Base-by-base conservation (phyloP, 2,329 filamentous ascomycete genomes). In the Ascochyta rabiei region DNA sequence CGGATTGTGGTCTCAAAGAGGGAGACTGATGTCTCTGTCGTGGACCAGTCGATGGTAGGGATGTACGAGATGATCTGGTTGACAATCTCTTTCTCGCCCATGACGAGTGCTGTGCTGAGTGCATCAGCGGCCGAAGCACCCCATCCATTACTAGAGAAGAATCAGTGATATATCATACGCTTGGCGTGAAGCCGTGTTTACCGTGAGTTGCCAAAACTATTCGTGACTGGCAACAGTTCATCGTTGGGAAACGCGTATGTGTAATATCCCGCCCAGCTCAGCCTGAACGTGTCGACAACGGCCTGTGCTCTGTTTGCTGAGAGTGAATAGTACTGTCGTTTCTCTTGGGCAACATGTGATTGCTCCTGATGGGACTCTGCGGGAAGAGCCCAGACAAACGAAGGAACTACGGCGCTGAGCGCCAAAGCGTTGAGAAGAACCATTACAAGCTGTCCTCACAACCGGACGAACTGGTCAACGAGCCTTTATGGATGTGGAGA, bases 1-100 rank as follows among this genome's bases (percentile, higher is more conserved):
- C 92, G 87, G 68, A 96, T 96, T 0, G 90, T 96, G 0, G 91
- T 96, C 76, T 96, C 92, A 67, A 96, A 96, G 7, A 96, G 76
- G 33, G 89, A 93, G 43, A 96, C 86, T 9, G 80, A 75, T 1
- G 58, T 59, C 0, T 56, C 10, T 2, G 88, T 89, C 10, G 80
- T 77, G 37, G 82, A 82, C 68, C 90, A 96, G 73, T 96, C 80
- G 66, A 96, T 88, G 0, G 76, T 83, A 0, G 85, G 82, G 40
- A 96, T 83, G 69, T 87, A 87, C 6, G 88, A 79, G 18, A 96
- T 75, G 59, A 96, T 92, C 48, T 86, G 79, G 37, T 86, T 78
- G 13, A 95, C 86, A 21, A 90, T 85, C 15, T 86, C 79, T 24
- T 80, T 77, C 39, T 90, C 82, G 34, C 83, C 81, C 89, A 96